phyloP scores from a whole-genome alignment of 345 rosid genomes.

The Linum lewisii region DNA sequence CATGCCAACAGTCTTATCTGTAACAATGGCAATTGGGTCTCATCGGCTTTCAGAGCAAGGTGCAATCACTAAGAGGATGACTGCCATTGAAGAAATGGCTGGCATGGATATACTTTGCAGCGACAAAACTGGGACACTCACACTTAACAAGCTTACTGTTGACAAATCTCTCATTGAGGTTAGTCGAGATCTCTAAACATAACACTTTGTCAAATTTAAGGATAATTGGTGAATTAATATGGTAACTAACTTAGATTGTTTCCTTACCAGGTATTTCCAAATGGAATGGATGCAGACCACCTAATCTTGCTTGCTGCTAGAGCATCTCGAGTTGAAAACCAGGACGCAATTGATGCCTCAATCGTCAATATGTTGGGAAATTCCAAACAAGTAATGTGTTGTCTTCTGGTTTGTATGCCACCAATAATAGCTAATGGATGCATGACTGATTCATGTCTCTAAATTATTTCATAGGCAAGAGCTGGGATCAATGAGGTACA shows the following conservation, averaged over 20 bases:
- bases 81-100: conserved; percentile 6
- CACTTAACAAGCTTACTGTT: conserved; percentile 4
- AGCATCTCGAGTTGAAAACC: background rate
- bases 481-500: background rate
- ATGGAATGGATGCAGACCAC: background rate
- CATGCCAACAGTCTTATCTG: conserved; percentile 1
- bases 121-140: conserved; percentile 4
- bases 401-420: background rate
- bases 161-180: conserved; percentile 1
- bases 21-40: conserved; percentile 3
- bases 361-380: background rate
- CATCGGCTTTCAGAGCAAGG: conserved; percentile 2
- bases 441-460: background rate
- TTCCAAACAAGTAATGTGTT: background rate
- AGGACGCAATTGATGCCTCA: conserved; percentile 2
- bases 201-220: background rate
- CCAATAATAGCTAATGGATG: background rate
- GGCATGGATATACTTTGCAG: conserved; percentile 3
- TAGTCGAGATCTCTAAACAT: background rate
- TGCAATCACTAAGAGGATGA: conserved; percentile 4
- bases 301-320: conserved; percentile 1
- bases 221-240: background rate
- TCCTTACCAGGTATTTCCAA: background rate
- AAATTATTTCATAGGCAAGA: background rate
- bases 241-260: background rate